Conservation (phyloP, 345 rosid genomes). For the Combretum micranthum region DNA sequence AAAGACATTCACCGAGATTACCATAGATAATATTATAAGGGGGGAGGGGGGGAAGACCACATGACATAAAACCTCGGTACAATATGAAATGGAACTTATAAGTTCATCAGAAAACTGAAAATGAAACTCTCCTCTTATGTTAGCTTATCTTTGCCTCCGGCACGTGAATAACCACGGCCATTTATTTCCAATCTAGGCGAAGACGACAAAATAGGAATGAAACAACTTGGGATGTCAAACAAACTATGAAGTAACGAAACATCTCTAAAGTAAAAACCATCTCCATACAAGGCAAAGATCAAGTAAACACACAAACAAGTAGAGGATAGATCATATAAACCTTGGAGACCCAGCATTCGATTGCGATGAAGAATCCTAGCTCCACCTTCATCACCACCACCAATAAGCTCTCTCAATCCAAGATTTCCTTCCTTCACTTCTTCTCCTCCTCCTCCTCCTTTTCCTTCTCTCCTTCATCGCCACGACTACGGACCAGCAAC, state of each 20-base stretch:
- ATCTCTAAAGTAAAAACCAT: no score
- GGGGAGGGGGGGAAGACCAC: no score
- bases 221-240: background rate
- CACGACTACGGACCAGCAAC: conserved; percentile 32
- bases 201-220: background rate
- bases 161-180: no score
- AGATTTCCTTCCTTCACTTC: conserved; percentile 45
- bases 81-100: no score
- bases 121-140: no score
- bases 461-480: conserved; percentile 18
- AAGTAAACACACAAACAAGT: background rate
- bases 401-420: conserved; percentile 87
- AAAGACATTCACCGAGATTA: no score
- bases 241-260: background rate
- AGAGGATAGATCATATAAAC: conserved; percentile 18
- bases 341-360: conserved; percentile 51
- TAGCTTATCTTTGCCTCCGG: no score
- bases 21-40: no score
- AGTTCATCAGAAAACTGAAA: no score
- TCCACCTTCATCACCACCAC: conserved; percentile 40
- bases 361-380: conserved; percentile 87
- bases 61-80: no score
- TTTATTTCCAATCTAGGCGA: no score
- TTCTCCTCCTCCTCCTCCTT: conserved; percentile 31
- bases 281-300: background rate